phyloP scores from a whole-genome alignment of 306 rosid genomes.

The Trifolium subterraneum region DNA sequence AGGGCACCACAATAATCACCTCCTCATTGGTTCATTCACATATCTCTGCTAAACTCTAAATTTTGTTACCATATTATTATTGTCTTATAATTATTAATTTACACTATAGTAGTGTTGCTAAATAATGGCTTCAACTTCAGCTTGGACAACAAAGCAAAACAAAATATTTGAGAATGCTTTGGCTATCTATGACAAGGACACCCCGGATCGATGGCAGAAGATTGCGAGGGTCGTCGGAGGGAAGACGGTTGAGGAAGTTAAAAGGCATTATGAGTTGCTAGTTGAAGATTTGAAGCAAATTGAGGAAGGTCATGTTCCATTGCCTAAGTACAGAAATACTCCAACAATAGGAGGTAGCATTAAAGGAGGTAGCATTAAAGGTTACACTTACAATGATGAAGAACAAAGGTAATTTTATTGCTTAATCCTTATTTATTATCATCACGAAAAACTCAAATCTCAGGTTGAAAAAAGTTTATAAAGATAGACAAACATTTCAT shows the following conservation, averaged over 20 bases:
- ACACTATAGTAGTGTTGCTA: neutral
- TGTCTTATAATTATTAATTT: neutral
- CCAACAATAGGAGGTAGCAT: slow-evolving; percentile 32
- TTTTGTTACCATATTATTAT: slow-evolving; percentile 15
- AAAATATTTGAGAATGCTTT: slow-evolving; percentile 86
- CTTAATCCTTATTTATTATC: neutral
- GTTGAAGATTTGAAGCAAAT: slow-evolving; percentile 78
- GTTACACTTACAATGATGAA: slow-evolving; percentile 54
- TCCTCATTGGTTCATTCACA: slow-evolving; percentile 48
- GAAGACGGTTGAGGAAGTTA: slow-evolving; percentile 84
- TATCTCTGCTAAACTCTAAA: slow-evolving; percentile 14
- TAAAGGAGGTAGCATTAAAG: slow-evolving; percentile 42
- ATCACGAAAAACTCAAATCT: too few species aligned
- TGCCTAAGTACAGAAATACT: slow-evolving; percentile 69
- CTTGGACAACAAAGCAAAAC: slow-evolving; percentile 84
- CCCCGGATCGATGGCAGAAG: slow-evolving; percentile 84
- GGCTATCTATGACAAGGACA: slow-evolving; percentile 70
- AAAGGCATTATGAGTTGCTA: slow-evolving; percentile 72
- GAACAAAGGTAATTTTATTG: slow-evolving; percentile 54
- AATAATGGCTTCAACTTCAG: slow-evolving; percentile 58
- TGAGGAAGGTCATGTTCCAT: slow-evolving; percentile 72
- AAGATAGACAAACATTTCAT: too few species aligned
- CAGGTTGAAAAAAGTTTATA: too few species aligned
- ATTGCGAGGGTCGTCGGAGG: slow-evolving; percentile 83
- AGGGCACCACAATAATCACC: slow-evolving; percentile 37